A percentile compares a stretch with the other conserved stretches of the same genome.
These are phyloP conservation scores for Oligophagozyma castellii DNA, from an alignment of 1,139 yeast species.

Conservation along the genomic window DNA sequence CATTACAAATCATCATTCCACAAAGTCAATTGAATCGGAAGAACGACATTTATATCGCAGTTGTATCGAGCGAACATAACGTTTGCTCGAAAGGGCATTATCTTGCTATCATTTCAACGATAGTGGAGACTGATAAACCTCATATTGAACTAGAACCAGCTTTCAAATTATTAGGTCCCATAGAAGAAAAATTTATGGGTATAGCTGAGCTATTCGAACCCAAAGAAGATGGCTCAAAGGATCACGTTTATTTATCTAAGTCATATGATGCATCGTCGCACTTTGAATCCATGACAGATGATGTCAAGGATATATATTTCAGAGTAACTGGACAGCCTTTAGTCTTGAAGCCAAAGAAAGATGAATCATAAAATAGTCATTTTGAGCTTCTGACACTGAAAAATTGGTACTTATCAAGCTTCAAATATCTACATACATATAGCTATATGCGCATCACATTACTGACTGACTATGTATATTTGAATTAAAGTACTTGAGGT, in stretches of 20 bases:
- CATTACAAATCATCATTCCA: conserved; percentile 88
- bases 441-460: too few relatives aligned
- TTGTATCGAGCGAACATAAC: conserved; percentile 78
- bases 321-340: conserved; percentile 88
- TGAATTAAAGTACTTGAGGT: too few relatives aligned
- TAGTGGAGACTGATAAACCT: conserved; percentile 87
- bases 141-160: conserved; percentile 92
- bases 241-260: conserved; percentile 69
- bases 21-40: conserved; percentile 91
- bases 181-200: conserved; percentile 83
- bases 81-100: conserved; percentile 85
- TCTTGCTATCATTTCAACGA: conserved; percentile 87
- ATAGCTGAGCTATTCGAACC: conserved; percentile 90
- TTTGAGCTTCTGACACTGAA: too few relatives aligned
- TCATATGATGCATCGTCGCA: conserved; percentile 93
- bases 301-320: conserved; percentile 84
- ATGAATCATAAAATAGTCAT: conserved; percentile 14
- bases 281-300: conserved; percentile 93
- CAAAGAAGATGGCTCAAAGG: conserved; percentile 61
- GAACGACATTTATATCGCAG: conserved; percentile 89
- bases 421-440: too few relatives aligned
- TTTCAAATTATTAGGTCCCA: conserved; percentile 72
- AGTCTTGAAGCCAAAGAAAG: conserved; percentile 63
- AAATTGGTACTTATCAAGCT: too few relatives aligned
- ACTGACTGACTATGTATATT: too few relatives aligned